phyloP scores from a whole-genome alignment of 2,329 filamentous ascomycete genomes.

The Sporothrix phasma region DNA sequence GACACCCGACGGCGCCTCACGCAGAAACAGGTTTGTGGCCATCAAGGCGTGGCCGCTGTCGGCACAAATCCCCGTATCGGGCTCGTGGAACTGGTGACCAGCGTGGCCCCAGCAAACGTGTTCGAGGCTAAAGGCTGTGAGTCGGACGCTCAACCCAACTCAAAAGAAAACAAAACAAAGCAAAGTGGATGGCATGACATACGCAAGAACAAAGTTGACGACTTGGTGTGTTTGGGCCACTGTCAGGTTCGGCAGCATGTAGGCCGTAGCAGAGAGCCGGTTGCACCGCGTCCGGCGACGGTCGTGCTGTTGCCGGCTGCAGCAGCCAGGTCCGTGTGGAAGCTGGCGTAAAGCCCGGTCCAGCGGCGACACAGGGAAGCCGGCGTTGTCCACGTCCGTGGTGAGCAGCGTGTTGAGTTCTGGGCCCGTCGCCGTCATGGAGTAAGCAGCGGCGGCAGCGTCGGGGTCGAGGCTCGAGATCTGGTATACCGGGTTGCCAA shows the following conservation, averaged over 20 bases:
- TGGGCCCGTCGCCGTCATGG: background rate
- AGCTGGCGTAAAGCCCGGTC: slow-evolving; percentile 7
- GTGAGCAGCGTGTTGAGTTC: background rate
- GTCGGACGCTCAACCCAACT: background rate
- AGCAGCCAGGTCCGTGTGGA: slow-evolving; percentile 10
- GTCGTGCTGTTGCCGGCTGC: background rate
- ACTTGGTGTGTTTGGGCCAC: slow-evolving; percentile 34
- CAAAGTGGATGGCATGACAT: slow-evolving; percentile 19
- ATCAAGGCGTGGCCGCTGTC: slow-evolving; percentile 35
- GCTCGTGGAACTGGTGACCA: slow-evolving; percentile 24
- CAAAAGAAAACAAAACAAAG: background rate
- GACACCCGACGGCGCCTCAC: slow-evolving; percentile 29
- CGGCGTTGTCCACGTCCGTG: background rate
- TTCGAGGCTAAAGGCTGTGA: slow-evolving; percentile 33
- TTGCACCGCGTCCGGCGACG: background rate
- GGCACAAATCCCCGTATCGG: slow-evolving; percentile 5
- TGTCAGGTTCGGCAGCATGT: slow-evolving; percentile 24
- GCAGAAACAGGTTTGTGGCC: slow-evolving; percentile 35
- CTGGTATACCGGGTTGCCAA: slow-evolving; percentile 35
- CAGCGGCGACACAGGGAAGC: background rate
- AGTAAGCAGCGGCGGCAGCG: background rate
- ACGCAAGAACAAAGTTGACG: slow-evolving; percentile 47
- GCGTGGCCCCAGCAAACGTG: slow-evolving; percentile 45
- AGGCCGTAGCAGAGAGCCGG: background rate
- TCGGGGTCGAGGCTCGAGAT: slow-evolving; percentile 23